Evolutionary conservation across 352 stramenopile species (phyloP), one percentile per base, ranked within the genome.

Genomic region (Aphanomyces cochlioides): DNA sequence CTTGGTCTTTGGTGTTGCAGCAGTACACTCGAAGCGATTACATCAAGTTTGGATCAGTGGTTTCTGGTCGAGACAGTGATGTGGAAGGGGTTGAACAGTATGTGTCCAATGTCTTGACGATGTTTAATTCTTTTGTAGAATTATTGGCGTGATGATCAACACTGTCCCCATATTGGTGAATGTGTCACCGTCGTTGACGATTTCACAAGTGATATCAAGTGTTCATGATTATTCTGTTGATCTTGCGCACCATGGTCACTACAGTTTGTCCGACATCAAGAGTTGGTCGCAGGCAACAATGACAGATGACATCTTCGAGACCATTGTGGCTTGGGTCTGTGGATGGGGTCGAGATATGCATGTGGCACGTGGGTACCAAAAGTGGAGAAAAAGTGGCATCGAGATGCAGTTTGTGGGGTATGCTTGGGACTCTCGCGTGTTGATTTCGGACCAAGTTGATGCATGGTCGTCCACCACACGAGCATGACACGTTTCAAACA

Each of bases 261-360:
- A 21, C 15, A 61, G 54, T 61, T 36, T 61, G 28, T n/a, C 43
- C n/a, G 54, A 61, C 28, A 61, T 61, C 5, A 61, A 61, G n/a
- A 21, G 54, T 7, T 61, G 54, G 54, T 13, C n/a, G 54, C 28
- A n/a, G n/a, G 19, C 13, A 37, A n/a, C n/a, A n/a, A n/a, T n/a
- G n/a, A n/a, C 19, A 40, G 54, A 37, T 37, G 54, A 61, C 13
- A n/a, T 61, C 28, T 61, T 61, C 21, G 54, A 61, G 7, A 40
- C 54, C 17, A n/a, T 61, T 5, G 12, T 61, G 5, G 54, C 43
- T 8, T 61, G n/a, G n/a, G n/a, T n/a, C n/a, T n/a, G n/a, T n/a
- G n/a, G n/a, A n/a, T n/a, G n/a, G n/a, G n/a, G n/a, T n/a, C n/a
- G n/a, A n/a, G n/a, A n/a, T n/a, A n/a, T n/a, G n/a, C n/a, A n/a